phyloP scores from a whole-genome alignment of 139 green algal genomes.

The Zygnema circumcarinatum region DNA sequence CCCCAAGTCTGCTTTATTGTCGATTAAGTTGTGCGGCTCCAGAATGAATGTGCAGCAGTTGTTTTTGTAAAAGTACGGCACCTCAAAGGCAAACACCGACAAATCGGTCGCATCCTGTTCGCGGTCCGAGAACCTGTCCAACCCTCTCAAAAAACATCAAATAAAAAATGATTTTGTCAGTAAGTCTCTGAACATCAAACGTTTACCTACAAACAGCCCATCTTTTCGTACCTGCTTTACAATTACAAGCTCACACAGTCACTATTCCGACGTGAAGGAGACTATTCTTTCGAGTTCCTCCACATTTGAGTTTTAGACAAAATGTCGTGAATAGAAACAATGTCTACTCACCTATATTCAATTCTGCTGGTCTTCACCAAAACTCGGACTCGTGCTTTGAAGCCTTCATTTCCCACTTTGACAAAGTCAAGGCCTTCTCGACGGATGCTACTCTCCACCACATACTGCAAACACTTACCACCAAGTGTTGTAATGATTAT shows the following conservation, averaged over 20 bases:
- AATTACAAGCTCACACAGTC: no score
- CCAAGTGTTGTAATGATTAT: not conserved
- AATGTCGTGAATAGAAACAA: no score
- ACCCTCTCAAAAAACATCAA: not conserved
- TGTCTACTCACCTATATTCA: not conserved
- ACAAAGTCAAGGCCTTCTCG: not conserved
- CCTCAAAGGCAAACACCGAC: constrained; percentile 12
- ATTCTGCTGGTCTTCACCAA: constrained; percentile 15
- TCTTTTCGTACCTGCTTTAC: no score
- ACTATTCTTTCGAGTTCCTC: no score
- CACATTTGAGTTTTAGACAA: no score
- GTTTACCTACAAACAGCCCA: no score
- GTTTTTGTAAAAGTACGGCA: constrained; percentile 4
- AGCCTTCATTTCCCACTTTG: constrained; percentile 20
- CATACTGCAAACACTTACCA: not conserved
- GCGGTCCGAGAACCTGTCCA: not conserved
- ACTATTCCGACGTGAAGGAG: no score
- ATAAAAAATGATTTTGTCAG: not conserved
- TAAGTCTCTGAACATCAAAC: no score
- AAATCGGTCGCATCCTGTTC: constrained; percentile 1
- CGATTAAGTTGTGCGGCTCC: constrained; percentile 16
- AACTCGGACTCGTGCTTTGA: not conserved
- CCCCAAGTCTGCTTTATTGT: no score
- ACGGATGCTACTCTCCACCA: not conserved
- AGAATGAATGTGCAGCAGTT: not conserved